Evolutionary conservation across 192 early-diverging fungal genomes (phyloP).

Genomic region (Pilobolus umbonatus): DNA sequence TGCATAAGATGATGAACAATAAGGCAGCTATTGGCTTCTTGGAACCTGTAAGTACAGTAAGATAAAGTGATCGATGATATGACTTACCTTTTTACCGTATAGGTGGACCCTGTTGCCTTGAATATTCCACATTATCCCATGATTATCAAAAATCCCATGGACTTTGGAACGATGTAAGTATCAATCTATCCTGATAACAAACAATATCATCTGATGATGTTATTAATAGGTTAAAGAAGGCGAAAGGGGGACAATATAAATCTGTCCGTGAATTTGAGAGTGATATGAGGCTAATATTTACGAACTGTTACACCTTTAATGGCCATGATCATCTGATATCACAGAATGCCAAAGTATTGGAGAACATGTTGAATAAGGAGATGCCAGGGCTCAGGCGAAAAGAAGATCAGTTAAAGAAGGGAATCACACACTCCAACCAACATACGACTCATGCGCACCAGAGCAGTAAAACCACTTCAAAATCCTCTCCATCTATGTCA

Average conservation of each 20-base stretch:
- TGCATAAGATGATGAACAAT: slow-evolving; percentile 36
- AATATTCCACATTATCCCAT: slow-evolving; percentile 43
- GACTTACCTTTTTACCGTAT: not conserved
- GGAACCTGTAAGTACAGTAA: slow-evolving; percentile 32
- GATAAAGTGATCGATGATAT: not conserved
- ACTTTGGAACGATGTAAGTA: slow-evolving; percentile 57
- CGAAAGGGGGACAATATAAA: slow-evolving; percentile 28
- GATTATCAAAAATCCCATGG: slow-evolving; percentile 66
- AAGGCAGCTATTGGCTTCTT: slow-evolving; percentile 38
- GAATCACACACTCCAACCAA: not conserved
- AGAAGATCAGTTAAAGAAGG: not conserved
- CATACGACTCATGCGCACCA: not conserved
- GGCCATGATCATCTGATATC: slow-evolving; percentile 52
- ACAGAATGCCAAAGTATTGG: slow-evolving; percentile 52
- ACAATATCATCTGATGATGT: not conserved
- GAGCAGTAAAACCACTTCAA: not conserved
- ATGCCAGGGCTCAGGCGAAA: not conserved
- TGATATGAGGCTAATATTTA: slow-evolving; percentile 60
- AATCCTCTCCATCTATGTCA: slow-evolving; percentile 1
- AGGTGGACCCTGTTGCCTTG: slow-evolving; percentile 42
- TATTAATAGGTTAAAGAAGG: slow-evolving; percentile 35
- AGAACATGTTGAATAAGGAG: slow-evolving; percentile 23
- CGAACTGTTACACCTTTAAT: slow-evolving; percentile 74
- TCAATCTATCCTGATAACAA: not conserved
- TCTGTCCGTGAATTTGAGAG: slow-evolving; percentile 45